Base-by-base conservation (phyloP, 169 alveolate genomes). In the Cyclospora cayetanensis region DNA sequence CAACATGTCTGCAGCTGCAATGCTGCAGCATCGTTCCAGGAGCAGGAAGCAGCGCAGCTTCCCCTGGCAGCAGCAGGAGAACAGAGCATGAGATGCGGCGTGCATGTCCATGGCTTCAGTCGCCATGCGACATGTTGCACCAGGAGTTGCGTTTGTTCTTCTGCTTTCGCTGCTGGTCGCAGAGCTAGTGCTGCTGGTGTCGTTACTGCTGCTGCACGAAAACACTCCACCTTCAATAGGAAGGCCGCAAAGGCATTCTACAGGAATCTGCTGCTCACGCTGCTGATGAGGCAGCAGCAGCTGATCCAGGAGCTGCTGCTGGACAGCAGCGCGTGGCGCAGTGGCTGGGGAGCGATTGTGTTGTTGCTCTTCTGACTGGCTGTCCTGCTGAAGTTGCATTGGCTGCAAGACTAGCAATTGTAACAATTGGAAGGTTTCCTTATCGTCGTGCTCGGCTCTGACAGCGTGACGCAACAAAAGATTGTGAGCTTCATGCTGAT, bases 221-320 rank as follows among this genome's bases (percentile, higher is more conserved):
- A 68, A 34, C 1, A 34, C 43, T 35, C 52, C 82, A 52, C 52
- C 50, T 1, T 5, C 20, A 15, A 65, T 31, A 29, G 77, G 77
- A 3, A 65, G 77, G 15, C 82, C 82, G 82, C 82, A 68, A 15
- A 68, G 82, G n/a, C 82, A 68, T 52, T 68, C 82, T 52, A 68
- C 82, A 2, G 82, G 82, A 25, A 68, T 31, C 52, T 5, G 46
- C 52, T 68, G 82, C 82, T 68, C 22, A 2, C 29, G 29, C 76
- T 63, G 76, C 82, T 68, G 82, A 29, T 68, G 82, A 43, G 82
- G 82, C 53, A 68, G 82, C 82, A 68, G 82, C 82, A 68, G 82
- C 82, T n/a, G 52, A 27, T 68, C 82, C 22, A 68, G 35, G 20
- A 68, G 52, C 82, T 68, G 46, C 82, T 68, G 82, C 20, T 68